phyloP scores from a whole-genome alignment of 345 rosid genomes.

The Hibiscus tridactylites region DNA sequence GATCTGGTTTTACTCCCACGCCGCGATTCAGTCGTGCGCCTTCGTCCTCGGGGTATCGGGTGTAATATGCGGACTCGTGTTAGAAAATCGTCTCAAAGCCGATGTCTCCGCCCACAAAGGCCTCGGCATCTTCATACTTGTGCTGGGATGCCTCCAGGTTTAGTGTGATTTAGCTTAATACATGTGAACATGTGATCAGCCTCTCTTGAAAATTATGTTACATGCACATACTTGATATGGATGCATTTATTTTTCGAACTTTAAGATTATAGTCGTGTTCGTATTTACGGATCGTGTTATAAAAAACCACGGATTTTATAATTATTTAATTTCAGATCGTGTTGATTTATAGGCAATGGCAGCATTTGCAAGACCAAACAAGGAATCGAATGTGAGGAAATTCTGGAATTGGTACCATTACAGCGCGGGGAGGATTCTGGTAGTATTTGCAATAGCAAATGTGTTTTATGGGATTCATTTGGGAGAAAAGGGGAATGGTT shows the following conservation, averaged over 20 bases:
- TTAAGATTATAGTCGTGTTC: too few species aligned
- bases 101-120: constrained; percentile 54
- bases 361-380: constrained; percentile 51
- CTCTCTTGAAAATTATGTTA: not conserved
- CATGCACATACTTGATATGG: not conserved
- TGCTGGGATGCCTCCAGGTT: constrained; percentile 74
- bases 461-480: constrained; percentile 85
- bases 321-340: not conserved
- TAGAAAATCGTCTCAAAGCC: constrained; percentile 33
- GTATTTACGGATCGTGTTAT: too few species aligned
- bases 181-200: not conserved
- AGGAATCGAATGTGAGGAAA: constrained; percentile 41
- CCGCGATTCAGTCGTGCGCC: constrained; percentile 39
- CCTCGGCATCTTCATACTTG: constrained; percentile 63
- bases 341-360: constrained; percentile 41
- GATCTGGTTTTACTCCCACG: constrained; percentile 60
- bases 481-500: constrained; percentile 37
- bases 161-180: not conserved
- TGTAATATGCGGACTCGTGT: constrained; percentile 45
- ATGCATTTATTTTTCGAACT: too few species aligned
- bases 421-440: constrained; percentile 46
- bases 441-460: constrained; percentile 49
- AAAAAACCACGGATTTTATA: too few species aligned
- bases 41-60: constrained; percentile 51
- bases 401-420: constrained; percentile 88